phyloP scores from a whole-genome alignment of 2,329 filamentous ascomycete genomes.

The Stachybotrys chartarum region DNA sequence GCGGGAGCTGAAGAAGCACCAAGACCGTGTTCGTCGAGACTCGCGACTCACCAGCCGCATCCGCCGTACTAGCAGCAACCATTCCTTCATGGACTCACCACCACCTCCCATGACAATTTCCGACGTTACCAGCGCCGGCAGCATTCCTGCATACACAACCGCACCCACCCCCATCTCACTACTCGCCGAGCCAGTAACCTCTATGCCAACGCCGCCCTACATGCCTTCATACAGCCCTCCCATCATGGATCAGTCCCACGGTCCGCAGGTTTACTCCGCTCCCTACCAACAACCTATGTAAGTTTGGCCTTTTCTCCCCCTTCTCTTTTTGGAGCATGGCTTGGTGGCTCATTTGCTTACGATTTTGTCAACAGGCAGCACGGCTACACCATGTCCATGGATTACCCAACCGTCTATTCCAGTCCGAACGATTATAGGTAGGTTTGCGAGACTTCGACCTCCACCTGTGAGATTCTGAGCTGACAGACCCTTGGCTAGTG shows the following conservation, averaged over 20 bases:
- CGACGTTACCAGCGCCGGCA: conserved; percentile 16
- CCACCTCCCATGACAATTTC: conserved; percentile 19
- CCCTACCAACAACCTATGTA: conserved; percentile 29
- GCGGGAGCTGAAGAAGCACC: conserved; percentile 54
- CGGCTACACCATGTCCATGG: conserved; percentile 36
- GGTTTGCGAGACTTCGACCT: conserved; percentile 6
- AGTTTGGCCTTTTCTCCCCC: conserved; percentile 10
- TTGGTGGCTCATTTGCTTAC: conserved; percentile 2
- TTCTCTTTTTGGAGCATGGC: no score
- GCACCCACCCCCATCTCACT: conserved; percentile 43
- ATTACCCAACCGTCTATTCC: conserved; percentile 31
- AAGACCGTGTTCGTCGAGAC: conserved; percentile 51
- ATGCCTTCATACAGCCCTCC: conserved; percentile 43
- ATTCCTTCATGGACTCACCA: conserved; percentile 32
- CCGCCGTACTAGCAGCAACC: conserved; percentile 43
- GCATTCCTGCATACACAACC: conserved; percentile 40
- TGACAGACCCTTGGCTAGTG: conserved; percentile 19
- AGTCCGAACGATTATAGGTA: conserved; percentile 32
- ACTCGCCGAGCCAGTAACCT: conserved; percentile 40
- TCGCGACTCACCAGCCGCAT: conserved; percentile 46
- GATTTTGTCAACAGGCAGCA: conserved; percentile 14
- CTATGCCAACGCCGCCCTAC: conserved; percentile 35
- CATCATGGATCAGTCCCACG: conserved; percentile 35
- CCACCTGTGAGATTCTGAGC: conserved; percentile 4
- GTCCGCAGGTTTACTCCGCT: conserved; percentile 23